Evolutionary conservation across 1,139 yeast species (phyloP), one percentile per base, ranked within the genome.

Genomic region (Yamadazyma conglobata): DNA sequence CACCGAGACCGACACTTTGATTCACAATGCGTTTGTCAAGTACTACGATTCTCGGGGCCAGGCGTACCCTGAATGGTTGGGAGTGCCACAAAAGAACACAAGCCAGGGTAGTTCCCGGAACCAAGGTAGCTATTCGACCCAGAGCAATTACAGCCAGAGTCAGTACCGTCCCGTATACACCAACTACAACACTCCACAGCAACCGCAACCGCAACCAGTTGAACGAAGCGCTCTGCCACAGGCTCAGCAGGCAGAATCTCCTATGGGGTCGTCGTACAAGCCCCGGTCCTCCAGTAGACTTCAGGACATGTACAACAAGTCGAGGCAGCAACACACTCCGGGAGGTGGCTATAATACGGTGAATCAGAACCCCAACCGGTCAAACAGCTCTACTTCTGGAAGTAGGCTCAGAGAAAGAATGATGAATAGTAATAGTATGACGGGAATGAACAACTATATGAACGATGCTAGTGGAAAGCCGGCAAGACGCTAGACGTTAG

Each of bases 51-150:
- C 48, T 2, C 49, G 47, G 15, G 48, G 54, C 17, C 50, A 58
- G 31, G 56, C 64, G 8, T 68, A 60, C 35, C 74, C 74, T 7
- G 73, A 65, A 18, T 68, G 74, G 74, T 52, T 68, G 14, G 73
- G 72, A 5, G 67, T 52, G 4, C 46, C 44, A 10, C 24, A 20
- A 8, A 15, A n/a, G 6, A n/a, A 6, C 17, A 8, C 10, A 13
- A 10, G 22, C 21, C 21, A 18, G 16, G 10, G 32, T 28, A 11
- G 14, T 24, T 4, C 19, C n/a, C 10, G 20, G 4, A 15, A 7
- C 6, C 10, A 10, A 10, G 14, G 23, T 17, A 6, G n/a, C 4
- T n/a, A 8, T 6, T 14, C 14, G 21, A n/a, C 15, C 15, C 19
- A 25, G 6, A 10, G 15, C 5, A 11, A 12, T 14, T 15, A 7